These are phyloP conservation scores for Lichtheimia hyalospora DNA, from an alignment of 371 early-diverging fungal species.

Conservation along the genomic window DNA sequence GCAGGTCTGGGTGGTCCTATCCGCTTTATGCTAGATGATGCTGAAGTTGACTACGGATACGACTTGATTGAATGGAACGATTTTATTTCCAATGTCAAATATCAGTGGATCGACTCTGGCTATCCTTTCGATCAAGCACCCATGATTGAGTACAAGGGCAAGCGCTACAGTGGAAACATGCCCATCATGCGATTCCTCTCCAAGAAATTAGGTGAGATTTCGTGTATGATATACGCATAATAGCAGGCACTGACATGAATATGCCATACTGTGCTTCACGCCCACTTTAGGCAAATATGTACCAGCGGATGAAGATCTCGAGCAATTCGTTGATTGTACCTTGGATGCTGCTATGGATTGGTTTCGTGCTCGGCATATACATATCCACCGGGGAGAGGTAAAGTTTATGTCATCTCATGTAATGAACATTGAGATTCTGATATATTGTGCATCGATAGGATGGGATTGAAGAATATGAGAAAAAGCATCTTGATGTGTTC, in stretches of 20 bases:
- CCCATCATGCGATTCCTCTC: conserved; percentile 24
- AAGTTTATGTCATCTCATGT: not conserved
- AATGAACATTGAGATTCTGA: not conserved
- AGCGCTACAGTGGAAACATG: conserved; percentile 17
- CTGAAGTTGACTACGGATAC: conserved; percentile 8
- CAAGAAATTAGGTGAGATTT: conserved; percentile 16
- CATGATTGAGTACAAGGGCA: conserved; percentile 21
- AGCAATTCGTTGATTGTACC: conserved; percentile 17
- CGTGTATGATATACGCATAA: not conserved
- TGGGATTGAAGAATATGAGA: not conserved
- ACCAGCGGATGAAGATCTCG: conserved; percentile 24
- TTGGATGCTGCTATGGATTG: conserved; percentile 20
- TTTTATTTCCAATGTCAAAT: not conserved
- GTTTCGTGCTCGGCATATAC: not conserved
- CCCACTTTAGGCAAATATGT: conserved; percentile 16
- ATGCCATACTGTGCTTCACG: not conserved
- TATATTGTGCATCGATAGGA: too few relatives aligned
- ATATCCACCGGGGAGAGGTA: conserved; percentile 2
- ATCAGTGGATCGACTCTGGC: not conserved
- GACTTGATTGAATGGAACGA: not conserved
- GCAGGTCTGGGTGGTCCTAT: conserved; percentile 4
- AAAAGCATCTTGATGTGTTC: not conserved
- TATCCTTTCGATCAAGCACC: conserved; percentile 10
- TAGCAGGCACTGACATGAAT: not conserved
- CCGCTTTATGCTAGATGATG: conserved; percentile 10